Evolutionary conservation across 768 basidiomycete species (phyloP), one percentile per base, ranked within the genome.

Genomic region (Grammothele lineata): DNA sequence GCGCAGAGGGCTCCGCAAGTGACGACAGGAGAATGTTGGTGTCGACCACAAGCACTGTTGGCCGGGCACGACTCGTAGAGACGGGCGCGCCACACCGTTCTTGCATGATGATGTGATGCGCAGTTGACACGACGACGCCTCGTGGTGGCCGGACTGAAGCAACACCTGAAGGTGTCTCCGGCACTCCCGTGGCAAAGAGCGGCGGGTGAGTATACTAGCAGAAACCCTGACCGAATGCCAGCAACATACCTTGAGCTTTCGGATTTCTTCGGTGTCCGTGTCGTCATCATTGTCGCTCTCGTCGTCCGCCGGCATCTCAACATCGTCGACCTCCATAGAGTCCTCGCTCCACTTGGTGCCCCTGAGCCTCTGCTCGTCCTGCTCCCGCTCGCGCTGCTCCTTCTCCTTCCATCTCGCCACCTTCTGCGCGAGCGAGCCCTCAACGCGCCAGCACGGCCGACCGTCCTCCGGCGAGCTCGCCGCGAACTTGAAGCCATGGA

Each of bases 221-320:
- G n/a, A n/a, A n/a, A n/a, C n/a, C n/a, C n/a, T n/a, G n/a, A n/a
- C n/a, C n/a, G n/a, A n/a, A n/a, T n/a, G n/a, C n/a, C n/a, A n/a
- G n/a, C n/a, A n/a, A n/a, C n/a, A 21, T 60, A 89, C 89, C 81
- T 90, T 92, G 43, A 94, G 73, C n/a, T 75, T 83, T 57, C 76
- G 81, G 27, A 94, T 78, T 58, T 87, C 83, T 18, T 81, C 79
- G 9, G 80, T 73, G 59, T 90, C 87, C 37, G 78, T 72, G 49
- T 80, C 81, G 46, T 85, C 80, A 21, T 83, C 81, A 39, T 76
- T 73, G 30, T 62, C 66, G 10, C 71, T 55, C 46, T 75, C 67
- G 9, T 67, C 79, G 10, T 78, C 81, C 14, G 71, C 76, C 11
- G 65, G 70, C 10, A 67, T 73, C 32, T 75, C 79, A 3, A 77